Conservation (phyloP, 2,329 filamentous ascomycete species). For the Onygena corvina region DNA sequence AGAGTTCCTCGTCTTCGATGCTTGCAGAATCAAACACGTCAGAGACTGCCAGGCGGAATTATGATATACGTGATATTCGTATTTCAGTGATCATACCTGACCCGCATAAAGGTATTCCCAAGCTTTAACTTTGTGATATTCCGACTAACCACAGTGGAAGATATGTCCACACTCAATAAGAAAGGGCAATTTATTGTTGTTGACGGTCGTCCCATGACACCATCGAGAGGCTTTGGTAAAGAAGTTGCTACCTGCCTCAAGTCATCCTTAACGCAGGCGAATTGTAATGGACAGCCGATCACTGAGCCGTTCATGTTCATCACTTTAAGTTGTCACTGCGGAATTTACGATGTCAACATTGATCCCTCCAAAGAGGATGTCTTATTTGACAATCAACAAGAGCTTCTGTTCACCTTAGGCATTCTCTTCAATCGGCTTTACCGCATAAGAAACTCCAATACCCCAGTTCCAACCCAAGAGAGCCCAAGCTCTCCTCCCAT, state of each 20-base stretch:
- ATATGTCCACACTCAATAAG: conserved; percentile 26
- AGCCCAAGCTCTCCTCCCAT: not conserved
- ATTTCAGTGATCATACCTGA: conserved; percentile 39
- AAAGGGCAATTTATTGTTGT: conserved; percentile 43
- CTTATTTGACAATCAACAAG: conserved; percentile 40
- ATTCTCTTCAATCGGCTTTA: conserved; percentile 35
- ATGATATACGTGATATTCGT: not conserved
- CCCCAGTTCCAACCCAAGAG: not conserved
- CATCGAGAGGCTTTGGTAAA: conserved; percentile 40
- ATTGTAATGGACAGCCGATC: conserved; percentile 15
- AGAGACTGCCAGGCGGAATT: not conserved
- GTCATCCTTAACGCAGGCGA: conserved; percentile 34
- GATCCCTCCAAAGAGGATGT: conserved; percentile 54
- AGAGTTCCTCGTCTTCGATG: conserved; percentile 8
- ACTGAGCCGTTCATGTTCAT: conserved; percentile 47
- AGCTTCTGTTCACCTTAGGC: conserved; percentile 35
- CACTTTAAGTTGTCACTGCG: conserved; percentile 42
- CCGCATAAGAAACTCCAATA: conserved; percentile 14
- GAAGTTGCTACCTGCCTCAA: conserved; percentile 43
- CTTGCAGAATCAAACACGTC: not conserved
- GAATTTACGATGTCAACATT: conserved; percentile 50
- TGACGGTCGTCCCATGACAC: conserved; percentile 45
- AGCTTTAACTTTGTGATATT: not conserved
- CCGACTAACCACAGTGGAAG: conserved; percentile 19
- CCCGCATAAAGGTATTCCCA: conserved; percentile 27